These are phyloP conservation scores for Clohesyomyces aquaticus DNA, from an alignment of 495 filamentous ascomycete genomes.

Conservation along the genomic window DNA sequence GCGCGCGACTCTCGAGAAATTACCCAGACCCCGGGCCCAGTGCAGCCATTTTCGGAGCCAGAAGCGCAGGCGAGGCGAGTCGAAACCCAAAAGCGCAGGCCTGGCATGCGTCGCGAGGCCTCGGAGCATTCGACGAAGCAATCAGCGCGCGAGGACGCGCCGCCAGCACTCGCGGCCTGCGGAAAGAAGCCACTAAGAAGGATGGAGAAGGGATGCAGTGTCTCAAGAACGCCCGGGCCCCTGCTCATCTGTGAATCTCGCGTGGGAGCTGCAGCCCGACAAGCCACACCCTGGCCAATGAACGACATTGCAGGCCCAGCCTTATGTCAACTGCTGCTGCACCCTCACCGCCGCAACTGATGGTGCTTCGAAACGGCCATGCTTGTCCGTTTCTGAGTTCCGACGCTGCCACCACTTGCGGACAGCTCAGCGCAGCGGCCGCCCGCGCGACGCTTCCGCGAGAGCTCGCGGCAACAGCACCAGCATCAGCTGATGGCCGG, in stretches of 20 bases:
- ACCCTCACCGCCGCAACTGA: slow-evolving; percentile 36
- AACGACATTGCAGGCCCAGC: slow-evolving; percentile 30
- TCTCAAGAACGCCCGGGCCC: slow-evolving; percentile 30
- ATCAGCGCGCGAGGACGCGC: slow-evolving; percentile 7
- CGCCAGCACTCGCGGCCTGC: slow-evolving; percentile 19
- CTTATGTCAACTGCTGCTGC: slow-evolving; percentile 25
- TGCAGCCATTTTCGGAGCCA: slow-evolving; percentile 1
- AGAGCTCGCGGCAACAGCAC: slow-evolving; percentile 30
- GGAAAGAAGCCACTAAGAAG: slow-evolving; percentile 36
- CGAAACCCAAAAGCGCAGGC: neutral
- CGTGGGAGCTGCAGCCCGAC: slow-evolving; percentile 43
- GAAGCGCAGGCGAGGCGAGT: neutral
- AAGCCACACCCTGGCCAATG: slow-evolving; percentile 39
- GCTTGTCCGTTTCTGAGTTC: slow-evolving; percentile 34
- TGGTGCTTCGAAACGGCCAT: slow-evolving; percentile 25
- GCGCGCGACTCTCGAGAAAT: neutral
- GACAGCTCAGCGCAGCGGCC: slow-evolving; percentile 14
- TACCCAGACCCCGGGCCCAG: slow-evolving; percentile 22
- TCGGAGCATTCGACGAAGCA: slow-evolving; percentile 34
- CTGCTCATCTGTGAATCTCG: slow-evolving; percentile 40
- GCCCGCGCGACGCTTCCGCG: too few species aligned
- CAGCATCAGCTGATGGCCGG: slow-evolving; percentile 4
- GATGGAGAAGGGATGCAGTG: too few species aligned
- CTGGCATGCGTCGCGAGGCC: slow-evolving; percentile 2
- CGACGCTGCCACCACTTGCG: too few species aligned